phyloP scores from a whole-genome alignment of 345 rosid species.

The Anacardium occidentale region DNA sequence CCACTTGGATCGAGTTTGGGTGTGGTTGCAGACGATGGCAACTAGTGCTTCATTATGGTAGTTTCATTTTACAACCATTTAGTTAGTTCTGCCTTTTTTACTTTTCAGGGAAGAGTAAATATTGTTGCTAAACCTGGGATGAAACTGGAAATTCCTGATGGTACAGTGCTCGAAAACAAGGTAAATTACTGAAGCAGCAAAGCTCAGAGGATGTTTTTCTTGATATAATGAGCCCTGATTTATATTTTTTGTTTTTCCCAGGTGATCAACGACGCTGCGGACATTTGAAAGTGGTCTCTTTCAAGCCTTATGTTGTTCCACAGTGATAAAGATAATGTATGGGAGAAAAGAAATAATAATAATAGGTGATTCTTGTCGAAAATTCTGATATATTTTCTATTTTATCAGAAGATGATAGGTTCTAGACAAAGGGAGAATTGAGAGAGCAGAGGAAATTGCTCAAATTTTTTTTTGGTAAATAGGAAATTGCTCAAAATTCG shows the following conservation, averaged over 20 bases:
- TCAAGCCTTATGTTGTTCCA: conserved; percentile 1
- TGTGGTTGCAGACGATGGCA: no score
- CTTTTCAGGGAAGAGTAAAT: conserved; percentile 30
- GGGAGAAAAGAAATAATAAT: not conserved
- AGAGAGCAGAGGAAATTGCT: no score
- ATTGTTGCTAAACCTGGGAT: conserved; percentile 41
- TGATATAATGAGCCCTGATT: not conserved
- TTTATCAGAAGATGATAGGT: no score
- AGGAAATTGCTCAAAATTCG: no score
- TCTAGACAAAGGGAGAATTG: no score
- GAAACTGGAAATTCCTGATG: conserved; percentile 47
- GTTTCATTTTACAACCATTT: not conserved
- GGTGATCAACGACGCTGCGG: conserved; percentile 36
- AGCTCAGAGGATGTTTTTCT: not conserved
- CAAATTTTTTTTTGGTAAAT: no score
- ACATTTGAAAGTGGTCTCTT: conserved; percentile 23
- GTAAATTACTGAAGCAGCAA: conserved; percentile 19
- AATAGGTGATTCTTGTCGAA: not conserved
- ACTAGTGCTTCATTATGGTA: not conserved
- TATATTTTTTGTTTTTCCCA: conserved; percentile 22
- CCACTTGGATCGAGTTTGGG: not conserved
- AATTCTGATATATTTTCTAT: no score
- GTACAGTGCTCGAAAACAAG: conserved; percentile 39
- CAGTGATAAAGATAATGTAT: not conserved
- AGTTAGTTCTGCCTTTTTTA: not conserved